Conservation (phyloP, 2,329 filamentous ascomycete species). For the Cladosporium halotolerans region DNA sequence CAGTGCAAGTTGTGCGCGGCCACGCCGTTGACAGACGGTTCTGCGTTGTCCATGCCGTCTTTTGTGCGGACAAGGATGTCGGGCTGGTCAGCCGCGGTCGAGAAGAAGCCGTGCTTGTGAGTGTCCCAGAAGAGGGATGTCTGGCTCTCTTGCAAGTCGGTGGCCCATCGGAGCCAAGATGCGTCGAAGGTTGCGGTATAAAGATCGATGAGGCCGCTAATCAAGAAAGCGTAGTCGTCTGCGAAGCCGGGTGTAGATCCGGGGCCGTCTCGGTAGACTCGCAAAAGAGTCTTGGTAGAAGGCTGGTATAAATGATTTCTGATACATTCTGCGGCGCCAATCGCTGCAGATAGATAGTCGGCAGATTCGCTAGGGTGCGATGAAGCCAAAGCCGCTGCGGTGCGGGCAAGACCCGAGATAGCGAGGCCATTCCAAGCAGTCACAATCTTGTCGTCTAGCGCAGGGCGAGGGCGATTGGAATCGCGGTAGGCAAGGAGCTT, state of each 20-base stretch:
- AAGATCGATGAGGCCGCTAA: constrained; percentile 73
- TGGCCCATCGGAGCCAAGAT: constrained; percentile 70
- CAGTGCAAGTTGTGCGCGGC: constrained; percentile 84
- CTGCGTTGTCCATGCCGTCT: constrained; percentile 87
- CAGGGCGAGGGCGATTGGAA: constrained; percentile 66
- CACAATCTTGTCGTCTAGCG: constrained; percentile 81
- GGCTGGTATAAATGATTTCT: constrained; percentile 65
- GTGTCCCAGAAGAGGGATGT: constrained; percentile 71
- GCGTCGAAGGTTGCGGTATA: constrained; percentile 78
- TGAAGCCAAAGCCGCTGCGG: constrained; percentile 59
- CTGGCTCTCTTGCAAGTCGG: constrained; percentile 71
- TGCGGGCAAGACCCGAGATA: constrained; percentile 72
- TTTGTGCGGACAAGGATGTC: constrained; percentile 82
- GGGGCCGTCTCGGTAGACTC: constrained; percentile 64
- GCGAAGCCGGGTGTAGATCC: constrained; percentile 70
- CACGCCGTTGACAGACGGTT: constrained; percentile 83
- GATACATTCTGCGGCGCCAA: constrained; percentile 66
- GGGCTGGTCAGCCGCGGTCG: constrained; percentile 55
- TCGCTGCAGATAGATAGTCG: constrained; percentile 58
- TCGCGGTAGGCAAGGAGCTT: constrained; percentile 68
- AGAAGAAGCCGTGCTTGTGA: constrained; percentile 60
- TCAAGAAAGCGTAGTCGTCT: constrained; percentile 90
- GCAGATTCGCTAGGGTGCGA: constrained; percentile 44
- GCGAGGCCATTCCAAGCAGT: constrained; percentile 84
- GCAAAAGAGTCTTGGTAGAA: constrained; percentile 56